Conservation (phyloP, 768 basidiomycete genomes). For the Pulveroboletus sp. region DNA sequence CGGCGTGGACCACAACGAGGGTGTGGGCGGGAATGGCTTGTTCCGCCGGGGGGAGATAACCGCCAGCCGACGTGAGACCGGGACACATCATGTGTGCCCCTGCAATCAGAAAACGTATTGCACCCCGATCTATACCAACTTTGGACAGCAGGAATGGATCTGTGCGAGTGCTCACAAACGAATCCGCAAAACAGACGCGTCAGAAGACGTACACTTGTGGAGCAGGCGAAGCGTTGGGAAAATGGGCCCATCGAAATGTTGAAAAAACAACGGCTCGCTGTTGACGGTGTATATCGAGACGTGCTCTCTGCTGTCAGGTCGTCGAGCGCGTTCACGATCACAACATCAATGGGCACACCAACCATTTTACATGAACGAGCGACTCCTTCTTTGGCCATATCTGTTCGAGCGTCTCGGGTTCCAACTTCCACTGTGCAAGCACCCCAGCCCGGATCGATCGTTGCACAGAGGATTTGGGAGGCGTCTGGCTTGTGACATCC, state of each 20-base stretch:
- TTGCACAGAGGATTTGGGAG: constrained; percentile 92
- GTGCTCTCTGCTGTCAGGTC: constrained; percentile 86
- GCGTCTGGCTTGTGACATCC: constrained; percentile 88
- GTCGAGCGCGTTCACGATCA: constrained; percentile 15
- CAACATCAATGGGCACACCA: constrained; percentile 6
- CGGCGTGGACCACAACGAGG: constrained; percentile 90
- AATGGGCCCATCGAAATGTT: constrained; percentile 93
- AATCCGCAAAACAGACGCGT: not conserved
- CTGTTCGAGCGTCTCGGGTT: constrained; percentile 77
- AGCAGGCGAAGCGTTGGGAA: constrained; percentile 86
- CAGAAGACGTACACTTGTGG: constrained; percentile 88
- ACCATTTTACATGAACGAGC: constrained; percentile 91
- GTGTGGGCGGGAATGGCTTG: constrained; percentile 64
- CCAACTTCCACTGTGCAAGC: constrained; percentile 81
- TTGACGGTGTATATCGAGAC: constrained; percentile 90
- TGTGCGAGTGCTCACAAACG: constrained; percentile 32
- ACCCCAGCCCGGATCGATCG: constrained; percentile 79
- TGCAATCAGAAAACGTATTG: constrained; percentile 93
- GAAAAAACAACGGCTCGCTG: constrained; percentile 87
- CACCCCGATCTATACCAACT: constrained; percentile 92
- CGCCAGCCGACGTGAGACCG: constrained; percentile 90
- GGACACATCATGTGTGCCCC: constrained; percentile 98
- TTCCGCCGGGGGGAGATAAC: constrained; percentile 76
- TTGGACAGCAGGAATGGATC: constrained; percentile 89
- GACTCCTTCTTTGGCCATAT: constrained; percentile 99